phyloP scores from a whole-genome alignment of 768 basidiomycete genomes.

The Paxillus involutus region DNA sequence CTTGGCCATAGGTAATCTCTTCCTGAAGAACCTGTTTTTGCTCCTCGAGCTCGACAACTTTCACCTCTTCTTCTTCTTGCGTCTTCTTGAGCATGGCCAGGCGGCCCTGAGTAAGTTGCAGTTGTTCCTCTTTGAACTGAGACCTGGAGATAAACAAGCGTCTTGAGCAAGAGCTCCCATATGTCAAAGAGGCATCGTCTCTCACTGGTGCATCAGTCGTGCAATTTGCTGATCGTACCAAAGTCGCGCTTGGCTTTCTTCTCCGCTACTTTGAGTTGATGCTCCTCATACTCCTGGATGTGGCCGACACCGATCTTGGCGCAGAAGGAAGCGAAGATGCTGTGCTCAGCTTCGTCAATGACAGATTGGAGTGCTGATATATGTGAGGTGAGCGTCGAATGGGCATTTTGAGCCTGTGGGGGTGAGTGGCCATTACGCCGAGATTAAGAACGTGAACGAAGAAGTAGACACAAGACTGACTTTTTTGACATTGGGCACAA shows the following conservation, averaged over 20 bases:
- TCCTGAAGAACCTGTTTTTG: constrained; percentile 53
- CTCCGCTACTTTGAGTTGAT: constrained; percentile 84
- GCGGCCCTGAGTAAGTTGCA: constrained; percentile 64
- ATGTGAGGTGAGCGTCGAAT: constrained; percentile 51
- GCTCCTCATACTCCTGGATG: constrained; percentile 93
- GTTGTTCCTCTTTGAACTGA: constrained; percentile 79
- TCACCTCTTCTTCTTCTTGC: constrained; percentile 51
- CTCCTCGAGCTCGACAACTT: constrained; percentile 51
- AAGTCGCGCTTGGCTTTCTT: constrained; percentile 81
- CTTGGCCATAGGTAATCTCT: constrained; percentile 61
- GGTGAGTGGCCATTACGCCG: neutral
- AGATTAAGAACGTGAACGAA: neutral
- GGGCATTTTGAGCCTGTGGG: constrained; percentile 52
- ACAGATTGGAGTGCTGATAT: constrained; percentile 53
- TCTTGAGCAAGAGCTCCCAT: constrained; percentile 3
- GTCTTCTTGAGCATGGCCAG: constrained; percentile 52
- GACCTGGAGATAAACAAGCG: constrained; percentile 42
- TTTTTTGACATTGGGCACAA: constrained; percentile 70
- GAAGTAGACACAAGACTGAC: constrained; percentile 32
- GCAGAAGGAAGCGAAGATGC: constrained; percentile 78
- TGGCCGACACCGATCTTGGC: constrained; percentile 70
- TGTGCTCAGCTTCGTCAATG: constrained; percentile 79
- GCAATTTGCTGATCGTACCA: constrained; percentile 86
- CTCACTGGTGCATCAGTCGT: constrained; percentile 79
- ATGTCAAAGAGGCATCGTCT: constrained; percentile 18